phyloP scores from a whole-genome alignment of 805 yeast species.

The Candida parachauliodes region DNA sequence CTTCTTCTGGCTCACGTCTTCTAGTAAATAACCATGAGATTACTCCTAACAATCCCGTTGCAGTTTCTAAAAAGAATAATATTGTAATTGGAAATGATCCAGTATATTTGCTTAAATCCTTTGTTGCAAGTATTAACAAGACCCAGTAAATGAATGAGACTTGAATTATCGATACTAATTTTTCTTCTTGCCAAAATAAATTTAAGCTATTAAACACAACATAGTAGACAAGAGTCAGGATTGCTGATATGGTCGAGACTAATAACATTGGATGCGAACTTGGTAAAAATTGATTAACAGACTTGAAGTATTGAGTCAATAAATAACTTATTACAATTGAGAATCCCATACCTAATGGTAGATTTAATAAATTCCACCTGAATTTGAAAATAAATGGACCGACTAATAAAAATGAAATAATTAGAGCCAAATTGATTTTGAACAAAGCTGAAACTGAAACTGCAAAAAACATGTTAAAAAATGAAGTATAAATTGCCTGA shows the following conservation, averaged over 20 bases:
- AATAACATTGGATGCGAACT: conserved; percentile 40
- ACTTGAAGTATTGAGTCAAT: conserved; percentile 8
- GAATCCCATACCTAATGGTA: conserved; percentile 53
- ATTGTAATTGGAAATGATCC: conserved; percentile 52
- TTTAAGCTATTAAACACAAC: conserved; percentile 46
- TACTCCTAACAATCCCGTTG: conserved; percentile 51
- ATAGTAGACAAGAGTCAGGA: conserved; percentile 54
- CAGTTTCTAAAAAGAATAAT: conserved; percentile 43
- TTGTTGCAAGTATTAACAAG: conserved; percentile 38
- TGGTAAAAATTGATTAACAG: conserved; percentile 30
- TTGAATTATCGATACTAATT: conserved; percentile 43
- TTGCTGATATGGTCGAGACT: conserved; percentile 37
- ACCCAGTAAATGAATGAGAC: conserved; percentile 57
- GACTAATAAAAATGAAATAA: conserved; percentile 46
- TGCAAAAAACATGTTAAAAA: conserved; percentile 58
- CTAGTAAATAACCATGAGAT: conserved; percentile 35
- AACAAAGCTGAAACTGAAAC: conserved; percentile 49
- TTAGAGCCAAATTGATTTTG: conserved; percentile 47
- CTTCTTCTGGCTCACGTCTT: conserved; percentile 11
- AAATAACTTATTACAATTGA: conserved; percentile 28
- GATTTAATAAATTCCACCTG: conserved; percentile 46
- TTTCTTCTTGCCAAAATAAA: conserved; percentile 38
- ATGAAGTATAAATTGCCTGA: conserved; percentile 61
- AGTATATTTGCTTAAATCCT: conserved; percentile 41
- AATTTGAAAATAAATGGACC: conserved; percentile 45